Base-by-base conservation (phyloP, 202 grass and related monocot species). In the Saccharum hybrid region DNA sequence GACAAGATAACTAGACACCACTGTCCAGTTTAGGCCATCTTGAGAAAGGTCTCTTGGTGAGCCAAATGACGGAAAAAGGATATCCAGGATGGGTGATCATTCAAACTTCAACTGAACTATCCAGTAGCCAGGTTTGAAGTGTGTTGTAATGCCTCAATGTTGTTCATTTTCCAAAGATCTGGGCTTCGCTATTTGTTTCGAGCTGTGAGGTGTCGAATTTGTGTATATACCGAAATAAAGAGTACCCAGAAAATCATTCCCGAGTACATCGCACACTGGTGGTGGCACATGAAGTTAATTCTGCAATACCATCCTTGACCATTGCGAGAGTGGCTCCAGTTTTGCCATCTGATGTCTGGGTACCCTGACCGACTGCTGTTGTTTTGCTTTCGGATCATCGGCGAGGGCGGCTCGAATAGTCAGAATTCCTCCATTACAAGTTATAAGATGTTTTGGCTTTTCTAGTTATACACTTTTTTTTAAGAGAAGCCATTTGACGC, bases 141-240 rank as follows among this genome's bases (percentile, higher is more conserved):
- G 40, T 76, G 84, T 72, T 87, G 81, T 87, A 90, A 70, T 84
- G 26, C 7, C 36, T 64, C 30, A 1, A 10, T 63, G 22, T 76
- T 54, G n/a, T 63, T 65, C 61, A 28, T 86, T 75, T 45, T 40
- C 19, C 33, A 12, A 87, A 87, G 2, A 46, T 48, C 68, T 18
- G 42, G 34, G 71, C 71, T 49, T 80, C 39, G 34, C 19, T 16
- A 79, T 21, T 51, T 71, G 76, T 52, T 77, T 51, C 48, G 74
- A 43, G 59, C 16, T 79, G 30, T 56, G 9, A 12, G 40, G 65
- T 54, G 34, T 52, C 16, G 56, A 36, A 36, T 81, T 34, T 77
- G 19, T 88, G 80, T 90, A 71, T 69, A 90, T 63, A 73, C 46
- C n/a, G 46, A 74, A 90, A 82, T 82, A 86, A 79, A 82, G 18